Evolutionary conservation across 192 early-diverging fungal genomes (phyloP), one percentile per base, ranked within the genome.

Genomic region (Diversispora epigaea): DNA sequence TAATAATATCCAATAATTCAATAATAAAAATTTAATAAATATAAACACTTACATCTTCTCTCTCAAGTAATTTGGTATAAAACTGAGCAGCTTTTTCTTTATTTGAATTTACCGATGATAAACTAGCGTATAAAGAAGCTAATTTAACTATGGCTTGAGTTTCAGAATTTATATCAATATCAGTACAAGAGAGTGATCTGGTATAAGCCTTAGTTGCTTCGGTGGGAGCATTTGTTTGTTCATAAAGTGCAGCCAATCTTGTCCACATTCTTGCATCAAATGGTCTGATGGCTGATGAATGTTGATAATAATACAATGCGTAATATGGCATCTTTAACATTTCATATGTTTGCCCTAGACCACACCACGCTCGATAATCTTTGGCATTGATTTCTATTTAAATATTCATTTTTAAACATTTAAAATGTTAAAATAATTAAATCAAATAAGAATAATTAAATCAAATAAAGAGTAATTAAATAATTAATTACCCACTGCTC

Each of bases 311-410:
- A 66, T 84, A 89, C n/a, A 91, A 69, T 1, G 95, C 91, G 55
- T 92, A 93, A 63, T 88, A 90, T 40, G 90, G 88, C 86, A 96
- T 88, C 60, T 89, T 90, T 17, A 96, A 84, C 32, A 93, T 84
- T 78, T 97, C 92, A 82, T 96, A 96, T 4, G 93, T 89, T 69
- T 95, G 91, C 49, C 94, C 97, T 25, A 99, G 77, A 11, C 93
- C 95, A 78, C 92, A 93, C 96, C 97, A 99, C 9, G 94, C 93
- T 40, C 94, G 85, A 80, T 90, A 95, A 76, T 98, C 95, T 21
- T 86, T 78, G 41, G 86, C 83, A 47, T 94, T 91, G 43, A 91
- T 85, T 52, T 95, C 94, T 56, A 10, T 12, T 8, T 14, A 41
- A n/a, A 4, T 22, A 17, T 22, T 6, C 10, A 17, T 22, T 22